phyloP scores from a whole-genome alignment of 2,329 filamentous ascomycete species.

The Colletotrichum sp. region DNA sequence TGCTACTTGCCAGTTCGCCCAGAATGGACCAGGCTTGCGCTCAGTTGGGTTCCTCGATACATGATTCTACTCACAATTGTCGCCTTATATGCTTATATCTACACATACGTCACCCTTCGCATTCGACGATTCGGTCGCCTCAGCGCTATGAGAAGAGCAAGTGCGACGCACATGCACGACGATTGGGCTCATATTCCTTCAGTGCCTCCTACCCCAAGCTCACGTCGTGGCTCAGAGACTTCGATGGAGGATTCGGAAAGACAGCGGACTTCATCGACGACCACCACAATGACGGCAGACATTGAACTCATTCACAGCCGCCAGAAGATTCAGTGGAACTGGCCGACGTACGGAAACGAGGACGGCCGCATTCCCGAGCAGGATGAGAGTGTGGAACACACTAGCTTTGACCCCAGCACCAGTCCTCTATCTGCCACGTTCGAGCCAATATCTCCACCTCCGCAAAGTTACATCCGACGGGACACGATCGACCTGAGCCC shows the following conservation, averaged over 20 bases:
- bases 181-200: conserved; percentile 15
- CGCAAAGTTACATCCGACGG: conserved; percentile 15
- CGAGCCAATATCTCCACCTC: conserved; percentile 11
- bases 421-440: conserved; percentile 13
- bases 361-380: conserved; percentile 4
- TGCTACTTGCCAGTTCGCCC: conserved; percentile 73
- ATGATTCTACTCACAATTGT: conserved; percentile 70
- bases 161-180: conserved; percentile 2
- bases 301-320: conserved; percentile 15
- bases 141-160: conserved; percentile 6
- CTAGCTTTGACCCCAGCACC: not conserved
- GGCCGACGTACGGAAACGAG: conserved; percentile 16
- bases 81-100: conserved; percentile 71
- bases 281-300: conserved; percentile 8
- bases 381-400: not conserved
- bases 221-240: conserved; percentile 22
- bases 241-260: conserved; percentile 18
- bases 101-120: conserved; percentile 64
- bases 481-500: conserved; percentile 4
- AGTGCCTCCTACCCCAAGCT: conserved; percentile 31
- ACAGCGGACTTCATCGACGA: not conserved
- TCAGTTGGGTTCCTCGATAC: conserved; percentile 79
- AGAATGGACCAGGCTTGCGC: conserved; percentile 70
- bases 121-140: conserved; percentile 43
- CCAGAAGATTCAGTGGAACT: conserved; percentile 22